A percentile compares a stretch with the other conserved stretches of the same genome.
Conservation (phyloP, 345 rosid species). For the Camelina neglecta region DNA sequence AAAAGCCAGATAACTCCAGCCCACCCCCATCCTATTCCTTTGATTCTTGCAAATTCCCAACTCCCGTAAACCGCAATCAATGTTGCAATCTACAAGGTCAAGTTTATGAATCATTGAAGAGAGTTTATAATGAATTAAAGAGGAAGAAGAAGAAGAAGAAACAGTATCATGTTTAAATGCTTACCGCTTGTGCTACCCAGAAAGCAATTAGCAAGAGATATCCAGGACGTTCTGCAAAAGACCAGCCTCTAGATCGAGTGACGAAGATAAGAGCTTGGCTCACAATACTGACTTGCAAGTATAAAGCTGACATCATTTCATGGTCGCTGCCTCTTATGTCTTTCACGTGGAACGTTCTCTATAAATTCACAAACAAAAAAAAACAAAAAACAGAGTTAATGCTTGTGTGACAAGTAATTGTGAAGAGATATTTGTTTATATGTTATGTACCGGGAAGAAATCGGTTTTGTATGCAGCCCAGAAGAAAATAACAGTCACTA, state of each 20-base stretch:
- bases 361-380: background rate
- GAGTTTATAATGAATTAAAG: background rate
- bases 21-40: constrained; percentile 96
- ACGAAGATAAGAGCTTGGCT: constrained; percentile 95
- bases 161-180: background rate
- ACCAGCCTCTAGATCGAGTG: constrained; percentile 94
- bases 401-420: background rate
- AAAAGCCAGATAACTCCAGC: constrained; percentile 88
- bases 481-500: constrained; percentile 87
- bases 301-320: constrained; percentile 84
- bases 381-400: background rate
- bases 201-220: constrained; percentile 61
- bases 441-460: constrained; percentile 71
- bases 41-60: constrained; percentile 79
- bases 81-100: constrained; percentile 66
- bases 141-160: background rate
- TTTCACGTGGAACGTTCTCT: constrained; percentile 74
- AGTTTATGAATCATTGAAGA: constrained; percentile 4
- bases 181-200: constrained; percentile 69
- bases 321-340: constrained; percentile 43
- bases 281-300: constrained; percentile 96
- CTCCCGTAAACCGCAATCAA: constrained; percentile 65
- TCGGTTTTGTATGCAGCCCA: constrained; percentile 67
- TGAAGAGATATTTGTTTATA: constrained; percentile 13
- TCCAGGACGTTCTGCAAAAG: constrained; percentile 83